A percentile compares a stretch with the other conserved stretches of the same genome.
These are phyloP conservation scores for Pyricularia sp. DNA, from an alignment of 2,329 filamentous ascomycete species.

Conservation along the genomic window DNA sequence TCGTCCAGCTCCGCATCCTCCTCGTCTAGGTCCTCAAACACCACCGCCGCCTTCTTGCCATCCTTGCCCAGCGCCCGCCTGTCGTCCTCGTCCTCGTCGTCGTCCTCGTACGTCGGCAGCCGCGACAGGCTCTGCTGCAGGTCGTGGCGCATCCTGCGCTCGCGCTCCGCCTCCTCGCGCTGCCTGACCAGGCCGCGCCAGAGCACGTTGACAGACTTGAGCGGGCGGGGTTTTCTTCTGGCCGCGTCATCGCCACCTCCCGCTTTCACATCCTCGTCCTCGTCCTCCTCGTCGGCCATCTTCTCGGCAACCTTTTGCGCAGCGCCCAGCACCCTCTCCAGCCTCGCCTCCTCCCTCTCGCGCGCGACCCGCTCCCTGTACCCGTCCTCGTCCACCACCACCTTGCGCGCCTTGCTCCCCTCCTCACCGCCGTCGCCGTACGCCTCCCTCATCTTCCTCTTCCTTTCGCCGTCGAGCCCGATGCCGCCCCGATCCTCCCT, in stretches of 20 bases:
- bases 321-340: conserved; percentile 61
- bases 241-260: no score
- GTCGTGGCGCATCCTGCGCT: conserved; percentile 54
- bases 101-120: conserved; percentile 57
- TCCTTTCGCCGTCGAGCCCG: conserved; percentile 74
- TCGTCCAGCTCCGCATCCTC: conserved; percentile 73
- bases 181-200: conserved; percentile 68
- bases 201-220: conserved; percentile 64
- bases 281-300: conserved; percentile 50
- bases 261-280: no score
- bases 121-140: conserved; percentile 46
- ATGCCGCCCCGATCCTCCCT: conserved; percentile 79
- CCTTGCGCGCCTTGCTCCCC: conserved; percentile 47
- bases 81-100: conserved; percentile 53
- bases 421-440: conserved; percentile 32
- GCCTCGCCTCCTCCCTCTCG: conserved; percentile 59
- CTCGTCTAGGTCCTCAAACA: conserved; percentile 59
- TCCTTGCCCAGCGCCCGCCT: conserved; percentile 61
- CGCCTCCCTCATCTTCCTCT: conserved; percentile 62
- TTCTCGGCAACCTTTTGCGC: conserved; percentile 79
- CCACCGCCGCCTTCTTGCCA: conserved; percentile 42
- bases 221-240: conserved; percentile 32
- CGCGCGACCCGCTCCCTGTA: conserved; percentile 63
- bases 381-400: conserved; percentile 51
- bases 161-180: conserved; percentile 60